Conservation (phyloP, 169 alveolate species). For the Perkinsus marinus region DNA sequence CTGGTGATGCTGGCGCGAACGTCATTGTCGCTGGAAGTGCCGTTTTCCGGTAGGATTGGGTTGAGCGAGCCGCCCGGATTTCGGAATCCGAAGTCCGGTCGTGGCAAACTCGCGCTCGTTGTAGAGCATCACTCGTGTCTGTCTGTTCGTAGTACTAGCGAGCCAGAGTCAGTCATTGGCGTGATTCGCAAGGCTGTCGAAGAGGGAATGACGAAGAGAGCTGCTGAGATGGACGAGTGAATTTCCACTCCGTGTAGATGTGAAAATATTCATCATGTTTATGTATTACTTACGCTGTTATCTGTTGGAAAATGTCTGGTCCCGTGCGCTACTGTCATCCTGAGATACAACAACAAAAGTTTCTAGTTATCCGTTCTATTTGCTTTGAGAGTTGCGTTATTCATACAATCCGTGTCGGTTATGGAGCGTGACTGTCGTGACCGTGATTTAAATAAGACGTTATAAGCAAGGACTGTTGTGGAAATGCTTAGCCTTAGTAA, state of each 20-base stretch:
- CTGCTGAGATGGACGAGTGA: not conserved
- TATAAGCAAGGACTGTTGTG: too few relatives aligned
- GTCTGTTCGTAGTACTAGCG: conserved; percentile 10
- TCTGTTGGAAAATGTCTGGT: not conserved
- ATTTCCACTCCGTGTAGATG: not conserved
- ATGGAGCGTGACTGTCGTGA: too few relatives aligned
- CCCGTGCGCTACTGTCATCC: not conserved
- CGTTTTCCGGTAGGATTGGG: conserved; percentile 3
- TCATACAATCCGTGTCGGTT: too few relatives aligned
- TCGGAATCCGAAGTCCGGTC: too few relatives aligned
- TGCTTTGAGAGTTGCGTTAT: too few relatives aligned
- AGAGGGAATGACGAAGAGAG: not conserved
- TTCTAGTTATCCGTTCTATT: not conserved
- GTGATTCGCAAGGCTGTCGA: conserved; percentile 23
- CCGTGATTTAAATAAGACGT: too few relatives aligned
- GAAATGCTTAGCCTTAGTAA: too few relatives aligned
- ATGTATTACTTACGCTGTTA: not conserved
- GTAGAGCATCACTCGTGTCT: too few relatives aligned
- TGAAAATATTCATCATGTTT: not conserved
- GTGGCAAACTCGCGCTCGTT: too few relatives aligned
- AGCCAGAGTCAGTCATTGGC: conserved; percentile 30
- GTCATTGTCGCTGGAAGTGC: conserved; percentile 61
- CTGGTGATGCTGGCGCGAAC: conserved; percentile 61
- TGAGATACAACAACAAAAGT: not conserved
- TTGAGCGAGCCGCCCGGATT: too few relatives aligned